These are phyloP conservation scores for Fusarium hostae DNA, from an alignment of 2,329 filamentous ascomycete species.

Conservation along the genomic window DNA sequence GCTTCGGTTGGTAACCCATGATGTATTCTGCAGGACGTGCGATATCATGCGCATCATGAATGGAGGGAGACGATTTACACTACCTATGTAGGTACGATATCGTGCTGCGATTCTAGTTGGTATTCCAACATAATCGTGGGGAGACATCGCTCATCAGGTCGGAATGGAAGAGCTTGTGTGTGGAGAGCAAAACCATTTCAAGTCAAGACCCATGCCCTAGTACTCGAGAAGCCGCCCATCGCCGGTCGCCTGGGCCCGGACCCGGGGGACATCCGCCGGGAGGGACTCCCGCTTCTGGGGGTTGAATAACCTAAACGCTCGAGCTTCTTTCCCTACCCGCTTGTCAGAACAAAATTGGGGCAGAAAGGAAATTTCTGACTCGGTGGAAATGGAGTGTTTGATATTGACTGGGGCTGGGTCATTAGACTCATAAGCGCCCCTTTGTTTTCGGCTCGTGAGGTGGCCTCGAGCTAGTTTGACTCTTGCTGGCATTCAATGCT, in stretches of 20 bases:
- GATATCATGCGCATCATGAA: constrained; percentile 27
- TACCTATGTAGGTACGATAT: constrained; percentile 3
- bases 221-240: constrained; percentile 27
- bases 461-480: constrained; percentile 30
- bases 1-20: constrained; percentile 25
- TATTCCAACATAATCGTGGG: constrained; percentile 8
- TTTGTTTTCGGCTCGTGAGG: constrained; percentile 24
- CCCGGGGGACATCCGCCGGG: constrained; percentile 36
- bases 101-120: constrained; percentile 3
- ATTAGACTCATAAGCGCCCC: constrained; percentile 20
- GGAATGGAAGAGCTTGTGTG: constrained; percentile 15
- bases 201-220: constrained; percentile 30
- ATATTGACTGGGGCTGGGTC: constrained; percentile 18
- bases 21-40: constrained; percentile 26
- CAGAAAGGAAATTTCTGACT: constrained; percentile 35
- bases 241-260: constrained; percentile 32
- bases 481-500: constrained; percentile 24
- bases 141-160: constrained; percentile 9
- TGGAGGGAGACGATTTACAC: constrained; percentile 8
- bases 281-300: constrained; percentile 38
- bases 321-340: constrained; percentile 31
- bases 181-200: constrained; percentile 30
- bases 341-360: constrained; percentile 37
- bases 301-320: constrained; percentile 35
- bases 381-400: constrained; percentile 33